These are phyloP conservation scores for Colletotrichum neosansevieriae DNA, from an alignment of 2,329 filamentous ascomycete genomes.

Conservation along the genomic window DNA sequence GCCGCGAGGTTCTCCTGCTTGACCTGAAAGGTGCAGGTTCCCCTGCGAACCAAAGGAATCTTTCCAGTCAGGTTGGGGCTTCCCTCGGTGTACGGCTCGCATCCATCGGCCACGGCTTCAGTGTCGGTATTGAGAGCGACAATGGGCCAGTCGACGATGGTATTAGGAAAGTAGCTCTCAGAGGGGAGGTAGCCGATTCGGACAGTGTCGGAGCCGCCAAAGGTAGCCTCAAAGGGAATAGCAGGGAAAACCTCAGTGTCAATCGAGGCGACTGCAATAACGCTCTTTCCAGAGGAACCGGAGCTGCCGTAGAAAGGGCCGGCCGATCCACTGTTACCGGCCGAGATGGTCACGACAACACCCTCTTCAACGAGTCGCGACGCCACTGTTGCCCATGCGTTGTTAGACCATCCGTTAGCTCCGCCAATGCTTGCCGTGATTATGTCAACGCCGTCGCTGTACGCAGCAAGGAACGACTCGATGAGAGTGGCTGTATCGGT, in stretches of 20 bases:
- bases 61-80: slow-evolving; percentile 45
- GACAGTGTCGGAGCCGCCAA: slow-evolving; percentile 44
- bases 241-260: slow-evolving; percentile 48
- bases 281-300: slow-evolving; percentile 56
- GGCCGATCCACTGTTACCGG: slow-evolving; percentile 62
- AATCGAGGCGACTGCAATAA: slow-evolving; percentile 59
- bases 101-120: slow-evolving; percentile 44
- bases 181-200: slow-evolving; percentile 51
- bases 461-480: slow-evolving; percentile 51
- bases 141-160: slow-evolving; percentile 51
- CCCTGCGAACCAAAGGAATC: slow-evolving; percentile 54
- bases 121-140: slow-evolving; percentile 45
- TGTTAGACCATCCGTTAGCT: slow-evolving; percentile 46
- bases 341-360: slow-evolving; percentile 62
- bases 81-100: slow-evolving; percentile 43
- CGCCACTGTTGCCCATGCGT: slow-evolving; percentile 51
- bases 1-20: slow-evolving; percentile 47
- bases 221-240: slow-evolving; percentile 48
- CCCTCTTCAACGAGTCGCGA: slow-evolving; percentile 59
- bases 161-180: slow-evolving; percentile 48
- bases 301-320: slow-evolving; percentile 61
- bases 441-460: slow-evolving; percentile 50
- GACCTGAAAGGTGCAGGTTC: slow-evolving; percentile 47
- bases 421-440: slow-evolving; percentile 53
- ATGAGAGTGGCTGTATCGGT: slow-evolving; percentile 54